These are phyloP conservation scores for Mrakia gelida DNA, from an alignment of 768 basidiomycete genomes.

Conservation along the genomic window DNA sequence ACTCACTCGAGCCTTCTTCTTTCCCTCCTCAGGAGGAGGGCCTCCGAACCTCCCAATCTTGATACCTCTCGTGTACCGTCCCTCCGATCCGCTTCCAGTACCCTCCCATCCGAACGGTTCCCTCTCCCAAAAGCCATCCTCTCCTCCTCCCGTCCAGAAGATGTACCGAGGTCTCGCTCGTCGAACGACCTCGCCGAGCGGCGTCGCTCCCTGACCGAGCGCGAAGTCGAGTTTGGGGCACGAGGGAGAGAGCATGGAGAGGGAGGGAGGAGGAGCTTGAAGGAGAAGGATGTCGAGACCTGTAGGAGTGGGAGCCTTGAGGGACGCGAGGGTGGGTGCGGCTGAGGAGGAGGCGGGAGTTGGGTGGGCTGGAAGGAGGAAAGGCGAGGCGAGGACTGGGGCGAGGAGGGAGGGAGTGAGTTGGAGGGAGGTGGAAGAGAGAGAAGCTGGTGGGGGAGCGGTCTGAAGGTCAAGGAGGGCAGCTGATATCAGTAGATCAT, in stretches of 20 bases:
- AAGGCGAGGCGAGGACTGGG: conserved; percentile 40
- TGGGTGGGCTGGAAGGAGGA: conserved; percentile 46
- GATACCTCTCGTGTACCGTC: conserved; percentile 65
- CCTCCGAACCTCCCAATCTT: conserved; percentile 84
- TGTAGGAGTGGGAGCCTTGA: conserved; percentile 61
- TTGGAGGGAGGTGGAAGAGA: conserved; percentile 31
- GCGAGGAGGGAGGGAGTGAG: conserved; percentile 47
- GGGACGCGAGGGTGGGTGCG: conserved; percentile 60
- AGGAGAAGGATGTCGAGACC: conserved; percentile 62
- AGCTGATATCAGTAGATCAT: background rate
- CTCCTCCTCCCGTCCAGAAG: conserved; percentile 57
- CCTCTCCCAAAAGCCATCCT: conserved; percentile 83
- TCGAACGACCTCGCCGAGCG: conserved; percentile 41
- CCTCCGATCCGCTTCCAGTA: conserved; percentile 53
- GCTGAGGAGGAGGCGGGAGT: conserved; percentile 53
- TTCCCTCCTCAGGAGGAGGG: conserved; percentile 46
- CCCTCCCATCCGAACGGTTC: conserved; percentile 86
- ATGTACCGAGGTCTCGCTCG: conserved; percentile 77
- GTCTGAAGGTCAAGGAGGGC: background rate
- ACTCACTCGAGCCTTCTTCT: conserved; percentile 81
- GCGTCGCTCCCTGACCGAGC: conserved; percentile 56
- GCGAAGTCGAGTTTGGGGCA: conserved; percentile 49
- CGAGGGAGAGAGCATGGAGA: conserved; percentile 52
- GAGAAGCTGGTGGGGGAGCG: conserved; percentile 21
- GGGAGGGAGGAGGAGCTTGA: conserved; percentile 58